phyloP scores from a whole-genome alignment of 2,329 filamentous ascomycete species.

The Aspergillus costaricaensis region DNA sequence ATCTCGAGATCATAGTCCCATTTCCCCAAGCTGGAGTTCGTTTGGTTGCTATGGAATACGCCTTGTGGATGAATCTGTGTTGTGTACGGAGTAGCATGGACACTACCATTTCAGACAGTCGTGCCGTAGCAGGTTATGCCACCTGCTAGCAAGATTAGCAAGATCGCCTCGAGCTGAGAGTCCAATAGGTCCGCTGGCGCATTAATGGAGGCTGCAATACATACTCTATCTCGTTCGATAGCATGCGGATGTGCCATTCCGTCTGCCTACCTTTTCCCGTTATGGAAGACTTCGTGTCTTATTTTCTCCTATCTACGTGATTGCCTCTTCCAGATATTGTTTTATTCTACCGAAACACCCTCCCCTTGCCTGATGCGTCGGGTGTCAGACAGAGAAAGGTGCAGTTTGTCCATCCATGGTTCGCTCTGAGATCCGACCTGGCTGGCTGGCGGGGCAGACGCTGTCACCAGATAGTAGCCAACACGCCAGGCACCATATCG shows the following conservation, averaged over 20 bases:
- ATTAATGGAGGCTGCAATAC: not conserved
- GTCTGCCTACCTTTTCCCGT: not conserved
- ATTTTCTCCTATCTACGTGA: conserved; percentile 3
- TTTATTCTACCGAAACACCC: not conserved
- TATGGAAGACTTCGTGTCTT: conserved; percentile 1
- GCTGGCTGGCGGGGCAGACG: not conserved
- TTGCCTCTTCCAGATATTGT: not conserved
- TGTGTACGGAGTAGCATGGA: not conserved
- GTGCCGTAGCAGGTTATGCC: not conserved
- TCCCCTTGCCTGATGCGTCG: conserved; percentile 19
- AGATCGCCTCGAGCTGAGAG: not conserved
- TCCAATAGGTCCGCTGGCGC: not conserved
- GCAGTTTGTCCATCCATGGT: not conserved
- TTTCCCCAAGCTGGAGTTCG: not conserved
- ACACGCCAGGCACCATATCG: conserved; percentile 1
- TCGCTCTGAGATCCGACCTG: not conserved
- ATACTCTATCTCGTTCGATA: conserved; percentile 2
- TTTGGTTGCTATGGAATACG: not conserved
- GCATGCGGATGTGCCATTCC: not conserved
- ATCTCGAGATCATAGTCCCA: not conserved
- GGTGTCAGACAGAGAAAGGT: conserved; percentile 16
- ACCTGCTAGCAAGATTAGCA: not conserved
- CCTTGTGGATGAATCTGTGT: not conserved
- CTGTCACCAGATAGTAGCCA: conserved; percentile 3
- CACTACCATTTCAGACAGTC: not conserved